Conservation (phyloP, 805 yeast species). For the Torulaspora delbrueckii region DNA sequence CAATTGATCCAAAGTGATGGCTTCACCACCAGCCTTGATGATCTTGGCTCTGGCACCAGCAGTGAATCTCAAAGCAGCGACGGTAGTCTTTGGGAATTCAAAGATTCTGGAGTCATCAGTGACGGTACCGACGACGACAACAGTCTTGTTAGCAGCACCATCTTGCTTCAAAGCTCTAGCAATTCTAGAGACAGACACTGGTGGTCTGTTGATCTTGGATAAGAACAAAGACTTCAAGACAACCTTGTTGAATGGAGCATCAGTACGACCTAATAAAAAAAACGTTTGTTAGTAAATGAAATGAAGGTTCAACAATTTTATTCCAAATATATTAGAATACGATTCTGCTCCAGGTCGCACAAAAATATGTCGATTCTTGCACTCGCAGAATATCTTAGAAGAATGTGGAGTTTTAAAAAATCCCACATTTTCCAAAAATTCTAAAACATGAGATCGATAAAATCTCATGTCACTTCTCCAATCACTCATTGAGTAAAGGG, state of each 20-base stretch:
- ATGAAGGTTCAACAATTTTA: constrained; percentile 16
- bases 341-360: constrained; percentile 47
- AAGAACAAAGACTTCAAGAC: constrained; percentile 90
- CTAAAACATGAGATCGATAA: background rate
- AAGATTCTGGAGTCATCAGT: constrained; percentile 95
- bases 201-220: constrained; percentile 99
- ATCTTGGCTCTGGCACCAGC: constrained; percentile 98
- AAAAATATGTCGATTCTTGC: constrained; percentile 22
- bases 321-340: constrained; percentile 12
- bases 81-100: constrained; percentile 93
- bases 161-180: constrained; percentile 74
- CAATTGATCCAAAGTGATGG: constrained; percentile 97
- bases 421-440: constrained; percentile 2
- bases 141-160: constrained; percentile 84
- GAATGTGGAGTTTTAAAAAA: background rate
- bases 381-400: constrained; percentile 36
- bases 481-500: background rate
- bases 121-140: constrained; percentile 98
- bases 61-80: constrained; percentile 99
- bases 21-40: constrained; percentile 98
- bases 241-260: constrained; percentile 97
- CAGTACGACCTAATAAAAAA: constrained; percentile 78
- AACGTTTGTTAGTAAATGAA: constrained; percentile 36
- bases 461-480: constrained; percentile 3
- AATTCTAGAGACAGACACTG: constrained; percentile 93